Evolutionary conservation across 2,329 filamentous ascomycete genomes (phyloP).

Genomic region (Hymenoscyphus albidus): DNA sequence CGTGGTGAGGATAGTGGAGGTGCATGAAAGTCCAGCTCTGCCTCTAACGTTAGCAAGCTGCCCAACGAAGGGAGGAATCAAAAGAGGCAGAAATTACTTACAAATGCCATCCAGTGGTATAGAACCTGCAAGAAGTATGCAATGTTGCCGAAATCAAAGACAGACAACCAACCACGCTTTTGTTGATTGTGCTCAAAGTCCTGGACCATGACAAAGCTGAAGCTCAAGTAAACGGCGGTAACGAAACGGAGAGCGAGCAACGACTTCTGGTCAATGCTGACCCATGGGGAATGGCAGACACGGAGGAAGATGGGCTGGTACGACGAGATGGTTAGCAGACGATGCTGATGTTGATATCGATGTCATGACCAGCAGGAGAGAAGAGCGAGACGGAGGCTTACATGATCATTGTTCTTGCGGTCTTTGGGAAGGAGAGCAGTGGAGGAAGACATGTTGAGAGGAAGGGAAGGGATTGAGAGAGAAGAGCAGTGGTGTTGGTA

Average conservation of each 20-base stretch:
- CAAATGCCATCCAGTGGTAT: constrained; percentile 32
- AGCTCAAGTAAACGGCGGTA: constrained; percentile 26
- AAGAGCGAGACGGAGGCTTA: constrained; percentile 15
- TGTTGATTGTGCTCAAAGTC: constrained; percentile 27
- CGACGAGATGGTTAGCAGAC: neutral
- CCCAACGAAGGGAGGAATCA: neutral
- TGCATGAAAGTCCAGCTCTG: constrained; percentile 36
- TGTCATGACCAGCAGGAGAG: constrained; percentile 8
- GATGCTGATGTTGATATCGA: neutral
- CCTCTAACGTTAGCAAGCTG: neutral
- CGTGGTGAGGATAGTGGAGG: constrained; percentile 32
- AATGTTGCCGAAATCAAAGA: constrained; percentile 34
- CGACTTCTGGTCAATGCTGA: constrained; percentile 29
- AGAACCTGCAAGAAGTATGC: constrained; percentile 30
- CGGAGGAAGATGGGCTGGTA: constrained; percentile 35
- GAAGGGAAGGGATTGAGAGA: neutral
- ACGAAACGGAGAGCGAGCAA: constrained; percentile 29
- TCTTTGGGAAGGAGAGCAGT: constrained; percentile 34
- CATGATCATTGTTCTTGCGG: constrained; percentile 29
- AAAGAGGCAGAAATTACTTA: constrained; percentile 21
- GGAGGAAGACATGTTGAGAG: constrained; percentile 32
- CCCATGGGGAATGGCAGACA: constrained; percentile 36
- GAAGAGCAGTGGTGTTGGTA: neutral
- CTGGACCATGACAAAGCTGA: constrained; percentile 25
- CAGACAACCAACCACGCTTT: constrained; percentile 22